phyloP scores from a whole-genome alignment of 164 flowering plant species.

The Vitis labrusca region DNA sequence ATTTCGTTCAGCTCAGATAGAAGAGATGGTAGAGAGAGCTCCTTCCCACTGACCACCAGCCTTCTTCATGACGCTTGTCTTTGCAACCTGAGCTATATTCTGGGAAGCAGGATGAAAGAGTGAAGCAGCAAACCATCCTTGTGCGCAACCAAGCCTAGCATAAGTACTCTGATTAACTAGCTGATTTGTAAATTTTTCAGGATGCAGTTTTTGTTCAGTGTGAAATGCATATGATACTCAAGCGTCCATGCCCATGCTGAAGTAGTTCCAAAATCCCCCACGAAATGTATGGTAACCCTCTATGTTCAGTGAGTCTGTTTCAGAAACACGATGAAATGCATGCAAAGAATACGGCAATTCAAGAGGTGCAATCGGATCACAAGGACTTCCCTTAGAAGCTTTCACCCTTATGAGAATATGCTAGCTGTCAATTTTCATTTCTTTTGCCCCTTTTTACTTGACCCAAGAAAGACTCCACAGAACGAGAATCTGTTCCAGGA shows the following conservation, averaged over 20 bases:
- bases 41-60: constrained; percentile 64
- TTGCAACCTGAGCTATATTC: too few relatives aligned
- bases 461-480: constrained; percentile 47
- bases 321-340: constrained; percentile 52
- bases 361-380: constrained; percentile 58
- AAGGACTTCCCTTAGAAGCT: constrained; percentile 41
- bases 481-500: constrained; percentile 51
- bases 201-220: constrained; percentile 54
- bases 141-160: constrained; percentile 7
- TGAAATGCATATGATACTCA: constrained; percentile 74
- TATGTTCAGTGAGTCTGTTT: constrained; percentile 41
- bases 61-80: too few relatives aligned
- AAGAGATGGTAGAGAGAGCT: constrained; percentile 77
- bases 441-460: constrained; percentile 49
- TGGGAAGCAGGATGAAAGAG: constrained; percentile 7
- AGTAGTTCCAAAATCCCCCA: constrained; percentile 78
- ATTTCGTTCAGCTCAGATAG: constrained; percentile 74
- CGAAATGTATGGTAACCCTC: constrained; percentile 61
- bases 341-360: constrained; percentile 64
- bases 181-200: constrained; percentile 62
- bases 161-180: constrained; percentile 30
- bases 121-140: constrained; percentile 13
- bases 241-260: constrained; percentile 83
- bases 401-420: constrained; percentile 59
- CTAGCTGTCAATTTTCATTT: constrained; percentile 71